Base-by-base conservation (phyloP, 148 eudicot genomes). In the Fallopia convolvulus region DNA sequence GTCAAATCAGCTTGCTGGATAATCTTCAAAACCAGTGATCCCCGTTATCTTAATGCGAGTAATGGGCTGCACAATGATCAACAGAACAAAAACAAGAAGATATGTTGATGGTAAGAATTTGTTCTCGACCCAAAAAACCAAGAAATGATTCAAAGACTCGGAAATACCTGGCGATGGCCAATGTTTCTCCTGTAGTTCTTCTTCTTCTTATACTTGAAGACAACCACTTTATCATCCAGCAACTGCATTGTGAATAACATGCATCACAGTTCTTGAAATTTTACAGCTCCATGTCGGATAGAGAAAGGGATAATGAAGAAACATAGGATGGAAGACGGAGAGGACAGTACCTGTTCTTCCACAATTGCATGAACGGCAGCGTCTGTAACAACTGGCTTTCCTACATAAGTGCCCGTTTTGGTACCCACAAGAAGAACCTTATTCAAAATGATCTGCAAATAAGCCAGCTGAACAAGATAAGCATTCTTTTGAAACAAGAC, bases 101-200 rank as follows among this genome's bases (percentile, higher is more conserved):
- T 42, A 42, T 6, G 46, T 42, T 42, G 30, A 42, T 42, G 9
- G 8, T 42, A 0, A 42, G 46, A 42, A 42, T 6, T 42, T 42
- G 46, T 42, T 42, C 1, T 6, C 10, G 1, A 6, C 10, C 9
- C 46, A 42, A 8, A 42, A 8, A 42, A 42, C 46, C 8, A 42
- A 42, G 46, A 5, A 0, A 42, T 42, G 46, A 42, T 42, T 42
- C 46, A 9, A 42, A 42, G 46, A 42, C 46, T 21, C 21, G 26
- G n/a, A 20, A 21, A 18, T 88, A 94, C 94, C 98, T 94, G 97
- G 77, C 98, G 83, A 78, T 92, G 97, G 79, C 98, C 98, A 56
- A 90, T 94, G 76, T 87, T 94, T 84, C 98, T 86, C 72, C 92
- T 77, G 77, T 94, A 94, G 78, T 88, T 86, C 88, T 94, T 94